phyloP scores from a whole-genome alignment of 257 asterid genomes.

The Capsicum pubescens region DNA sequence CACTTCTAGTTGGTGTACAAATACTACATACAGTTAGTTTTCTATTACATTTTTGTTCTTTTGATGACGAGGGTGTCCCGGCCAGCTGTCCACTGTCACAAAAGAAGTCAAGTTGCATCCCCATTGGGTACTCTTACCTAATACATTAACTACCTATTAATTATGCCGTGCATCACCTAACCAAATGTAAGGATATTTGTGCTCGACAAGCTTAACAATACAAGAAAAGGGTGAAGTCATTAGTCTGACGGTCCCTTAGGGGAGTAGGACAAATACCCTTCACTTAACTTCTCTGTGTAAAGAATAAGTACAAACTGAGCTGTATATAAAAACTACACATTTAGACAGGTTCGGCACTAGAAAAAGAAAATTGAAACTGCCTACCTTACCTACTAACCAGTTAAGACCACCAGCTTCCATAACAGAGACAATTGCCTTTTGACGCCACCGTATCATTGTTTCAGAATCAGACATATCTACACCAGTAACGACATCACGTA shows the following conservation, averaged over 20 bases:
- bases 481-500: conserved; percentile 43
- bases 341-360: conserved; percentile 24
- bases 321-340: not conserved
- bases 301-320: not conserved
- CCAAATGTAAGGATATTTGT: not conserved
- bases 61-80: not conserved
- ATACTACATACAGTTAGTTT: conserved; percentile 6
- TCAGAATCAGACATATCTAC: conserved; percentile 54
- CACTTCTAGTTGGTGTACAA: not conserved
- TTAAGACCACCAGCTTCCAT: conserved; percentile 99
- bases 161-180: not conserved
- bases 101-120: conserved; percentile 12
- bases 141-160: not conserved
- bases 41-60: not conserved
- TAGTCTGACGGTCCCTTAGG: not conserved
- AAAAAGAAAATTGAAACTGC: conserved; percentile 53
- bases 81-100: conserved; percentile 18
- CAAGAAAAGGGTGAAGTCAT: conserved; percentile 13
- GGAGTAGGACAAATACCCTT: not conserved
- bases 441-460: conserved; percentile 71
- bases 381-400: conserved; percentile 99
- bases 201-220: not conserved
- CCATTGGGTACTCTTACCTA: not conserved
- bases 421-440: conserved; percentile 77
- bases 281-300: conserved; percentile 2